A percentile compares a stretch with the other conserved stretches of the same genome.
Conservation (phyloP, 2,329 filamentous ascomycete species). For the Cylindrodendrum hubeiense region DNA sequence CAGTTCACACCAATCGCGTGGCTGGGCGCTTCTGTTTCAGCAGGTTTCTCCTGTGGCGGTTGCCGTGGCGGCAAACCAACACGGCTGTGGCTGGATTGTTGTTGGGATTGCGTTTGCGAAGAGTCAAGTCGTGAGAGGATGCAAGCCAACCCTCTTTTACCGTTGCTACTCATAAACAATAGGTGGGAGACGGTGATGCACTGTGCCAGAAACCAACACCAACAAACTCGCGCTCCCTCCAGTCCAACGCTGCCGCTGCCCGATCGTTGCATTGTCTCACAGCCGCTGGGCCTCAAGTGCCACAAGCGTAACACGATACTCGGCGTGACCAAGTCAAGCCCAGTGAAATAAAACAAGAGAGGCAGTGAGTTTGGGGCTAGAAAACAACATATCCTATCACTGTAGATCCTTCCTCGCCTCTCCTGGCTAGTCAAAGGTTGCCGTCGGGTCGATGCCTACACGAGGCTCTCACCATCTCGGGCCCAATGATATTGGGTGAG, state of each 20-base stretch:
- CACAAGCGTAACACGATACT: conserved; percentile 17
- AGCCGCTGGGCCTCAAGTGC: conserved; percentile 15
- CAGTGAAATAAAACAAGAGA: neutral
- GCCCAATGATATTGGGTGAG: neutral
- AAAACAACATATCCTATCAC: conserved; percentile 1
- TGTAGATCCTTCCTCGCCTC: neutral
- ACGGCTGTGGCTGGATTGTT: neutral
- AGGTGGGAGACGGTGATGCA: neutral
- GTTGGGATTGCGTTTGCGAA: neutral
- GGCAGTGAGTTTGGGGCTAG: neutral
- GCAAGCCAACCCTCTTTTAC: neutral
- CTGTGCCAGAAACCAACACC: neutral
- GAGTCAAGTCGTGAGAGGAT: neutral
- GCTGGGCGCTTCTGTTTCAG: conserved; percentile 2
- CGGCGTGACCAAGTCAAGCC: conserved; percentile 5
- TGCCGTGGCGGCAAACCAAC: neutral
- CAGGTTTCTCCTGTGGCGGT: conserved; percentile 5
- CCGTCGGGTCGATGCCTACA: conserved; percentile 18
- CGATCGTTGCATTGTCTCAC: conserved; percentile 23
- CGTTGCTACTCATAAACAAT: neutral
- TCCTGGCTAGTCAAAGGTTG: neutral
- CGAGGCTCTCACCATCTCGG: neutral
- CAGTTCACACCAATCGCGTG: conserved; percentile 1
- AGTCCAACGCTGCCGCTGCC: conserved; percentile 10
- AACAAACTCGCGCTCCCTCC: neutral